These are phyloP conservation scores for Akanthomyces dipterigenus DNA, from an alignment of 2,329 filamentous ascomycete genomes.

Conservation along the genomic window DNA sequence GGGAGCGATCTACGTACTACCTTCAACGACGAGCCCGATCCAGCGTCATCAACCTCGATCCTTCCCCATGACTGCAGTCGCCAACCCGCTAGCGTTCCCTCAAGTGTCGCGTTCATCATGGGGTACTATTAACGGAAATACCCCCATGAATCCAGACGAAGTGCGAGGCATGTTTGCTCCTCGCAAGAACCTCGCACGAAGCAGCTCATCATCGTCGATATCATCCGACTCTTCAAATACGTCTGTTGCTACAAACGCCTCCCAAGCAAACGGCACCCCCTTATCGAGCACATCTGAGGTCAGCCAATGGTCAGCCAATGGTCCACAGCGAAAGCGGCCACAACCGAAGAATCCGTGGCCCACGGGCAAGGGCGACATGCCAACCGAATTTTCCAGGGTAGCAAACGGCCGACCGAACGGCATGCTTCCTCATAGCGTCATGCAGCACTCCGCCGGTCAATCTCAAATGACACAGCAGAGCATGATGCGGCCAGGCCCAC, in stretches of 20 bases:
- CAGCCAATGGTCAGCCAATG: conserved; percentile 43
- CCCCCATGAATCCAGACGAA: conserved; percentile 77
- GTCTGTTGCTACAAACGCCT: conserved; percentile 55
- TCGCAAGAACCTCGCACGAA: conserved; percentile 78
- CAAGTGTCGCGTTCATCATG: conserved; percentile 60
- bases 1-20: conserved; percentile 12
- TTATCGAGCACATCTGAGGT: conserved; percentile 40
- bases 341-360: conserved; percentile 46
- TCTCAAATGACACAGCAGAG: conserved; percentile 36
- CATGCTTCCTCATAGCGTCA: conserved; percentile 27
- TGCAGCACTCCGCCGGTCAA: conserved; percentile 24
- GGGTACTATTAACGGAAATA: conserved; percentile 51
- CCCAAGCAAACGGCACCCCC: conserved; percentile 55
- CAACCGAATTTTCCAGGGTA: conserved; percentile 41
- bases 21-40: conserved; percentile 16
- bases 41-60: conserved; percentile 17
- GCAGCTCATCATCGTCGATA: conserved; percentile 85
- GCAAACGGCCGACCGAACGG: conserved; percentile 38
- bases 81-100: conserved; percentile 56
- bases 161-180: conserved; percentile 82
- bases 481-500: conserved; percentile 55
- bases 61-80: conserved; percentile 60
- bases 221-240: conserved; percentile 58
- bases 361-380: conserved; percentile 39
- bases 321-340: conserved; percentile 44